Base-by-base conservation (phyloP, 331 rosid genomes). In the Phaseolus coccineus region DNA sequence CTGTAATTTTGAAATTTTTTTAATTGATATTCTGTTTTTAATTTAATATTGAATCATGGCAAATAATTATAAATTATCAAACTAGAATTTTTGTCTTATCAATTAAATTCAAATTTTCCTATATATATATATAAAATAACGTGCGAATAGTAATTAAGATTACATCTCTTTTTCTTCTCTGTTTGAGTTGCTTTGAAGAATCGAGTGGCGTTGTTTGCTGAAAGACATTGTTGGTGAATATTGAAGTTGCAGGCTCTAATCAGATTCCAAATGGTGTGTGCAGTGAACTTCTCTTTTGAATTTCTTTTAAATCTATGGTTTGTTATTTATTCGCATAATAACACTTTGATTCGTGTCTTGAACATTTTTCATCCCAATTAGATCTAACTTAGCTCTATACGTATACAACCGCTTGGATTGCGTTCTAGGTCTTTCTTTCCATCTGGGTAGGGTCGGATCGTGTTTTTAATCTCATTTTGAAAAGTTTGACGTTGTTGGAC, bases 161-260 rank as follows among this genome's bases (percentile, higher is more conserved):
- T 28, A 28, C 35, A 31, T 3, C 4, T 31, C 4, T 31, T 31
- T 3, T 31, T 31, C 35, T 1, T 31, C 35, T 3, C 35, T 31
- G 35, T 31, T 31, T 31, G 35, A 31, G 35, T 31, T 31, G 35
- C 35, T 3, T 2, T 31, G 35, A 3, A 31, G 35, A 31, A 31
- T 2, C 42, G 8, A 39, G 42, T 6, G 59, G 28, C 19, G 63
- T 56, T 56, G 6, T 24, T 56, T 6, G 30, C 28, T 8, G 31
- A 56, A 22, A 55, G 4, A 22, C 28, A 13, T 47, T 5, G 31
- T 56, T 58, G 37, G 66, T 27, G 66, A 59, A 59, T 59, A 12
- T 57, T 25, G 35, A 27, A 11, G 65, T 58, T 58, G 65, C 65
- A 58, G 65, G 10, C 40, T 59, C 35, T 59, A 31, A 30, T 63